Evolutionary conservation across 176 grass and related monocot species (phyloP).

Genomic region (Juncus effusus): DNA sequence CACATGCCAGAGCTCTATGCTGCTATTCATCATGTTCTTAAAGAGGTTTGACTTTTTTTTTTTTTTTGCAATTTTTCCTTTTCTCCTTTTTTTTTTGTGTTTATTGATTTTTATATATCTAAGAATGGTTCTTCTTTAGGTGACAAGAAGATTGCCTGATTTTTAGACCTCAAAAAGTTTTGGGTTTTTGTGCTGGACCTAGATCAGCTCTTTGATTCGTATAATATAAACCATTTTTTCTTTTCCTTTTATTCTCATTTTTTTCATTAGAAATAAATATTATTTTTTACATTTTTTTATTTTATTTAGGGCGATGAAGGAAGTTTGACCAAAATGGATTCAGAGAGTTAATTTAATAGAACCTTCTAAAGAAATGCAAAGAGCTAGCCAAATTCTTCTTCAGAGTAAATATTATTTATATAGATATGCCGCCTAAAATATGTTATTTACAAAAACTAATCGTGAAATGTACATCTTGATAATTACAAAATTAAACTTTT

Average conservation of each 20-base stretch:
- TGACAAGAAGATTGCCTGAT: slow-evolving; percentile 53
- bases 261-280: slow-evolving; percentile 15
- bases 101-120: neutral
- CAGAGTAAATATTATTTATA: slow-evolving; percentile 63
- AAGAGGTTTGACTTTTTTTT: slow-evolving; percentile 50
- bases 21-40: slow-evolving; percentile 81
- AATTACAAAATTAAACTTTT: slow-evolving; percentile 16
- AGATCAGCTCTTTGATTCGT: slow-evolving; percentile 88
- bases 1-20: slow-evolving; percentile 84
- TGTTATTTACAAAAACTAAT: too few species aligned
- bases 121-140: slow-evolving; percentile 32
- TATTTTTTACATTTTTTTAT: neutral
- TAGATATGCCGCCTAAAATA: too few species aligned
- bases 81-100: too few species aligned
- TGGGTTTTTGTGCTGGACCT: slow-evolving; percentile 88
- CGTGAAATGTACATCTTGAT: too few species aligned
- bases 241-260: too few species aligned
- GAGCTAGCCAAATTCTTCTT: slow-evolving; percentile 80
- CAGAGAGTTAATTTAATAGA: slow-evolving; percentile 84
- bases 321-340: slow-evolving; percentile 85
- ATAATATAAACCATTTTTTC: slow-evolving; percentile 4
- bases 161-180: slow-evolving; percentile 67
- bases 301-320: slow-evolving; percentile 76
- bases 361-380: slow-evolving; percentile 97
- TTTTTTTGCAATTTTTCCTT: too few species aligned